A percentile compares a stretch with the other conserved stretches of the same genome.
phyloP scores from a whole-genome alignment of 768 basidiomycete genomes.

The Auriculariales sp. region DNA sequence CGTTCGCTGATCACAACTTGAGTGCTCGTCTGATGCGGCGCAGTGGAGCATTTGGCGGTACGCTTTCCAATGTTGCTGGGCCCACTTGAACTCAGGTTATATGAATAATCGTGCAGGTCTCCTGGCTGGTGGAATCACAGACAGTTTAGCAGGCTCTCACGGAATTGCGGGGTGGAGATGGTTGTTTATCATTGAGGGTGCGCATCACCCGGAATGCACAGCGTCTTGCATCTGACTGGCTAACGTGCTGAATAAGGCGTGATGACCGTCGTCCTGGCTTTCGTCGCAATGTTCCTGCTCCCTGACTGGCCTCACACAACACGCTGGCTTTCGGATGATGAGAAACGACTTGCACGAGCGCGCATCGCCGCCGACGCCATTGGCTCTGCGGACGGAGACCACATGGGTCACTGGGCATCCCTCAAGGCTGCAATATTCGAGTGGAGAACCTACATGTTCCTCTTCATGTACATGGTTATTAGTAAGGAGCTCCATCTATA shows the following conservation, averaged over 20 bases:
- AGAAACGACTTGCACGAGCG: neutral
- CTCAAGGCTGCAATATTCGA: neutral
- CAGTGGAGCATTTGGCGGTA: neutral
- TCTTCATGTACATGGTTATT: neutral
- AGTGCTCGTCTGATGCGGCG: too few species aligned
- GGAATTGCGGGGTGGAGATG: neutral
- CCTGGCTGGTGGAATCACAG: neutral
- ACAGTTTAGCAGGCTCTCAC: neutral
- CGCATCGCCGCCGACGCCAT: neutral
- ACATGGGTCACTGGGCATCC: neutral
- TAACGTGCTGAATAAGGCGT: too few species aligned
- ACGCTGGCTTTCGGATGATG: conserved; percentile 1
- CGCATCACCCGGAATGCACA: too few species aligned
- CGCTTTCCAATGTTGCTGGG: neutral
- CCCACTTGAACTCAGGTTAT: too few species aligned
- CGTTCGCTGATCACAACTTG: too few species aligned
- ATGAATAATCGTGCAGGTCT: neutral
- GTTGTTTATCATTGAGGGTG: neutral
- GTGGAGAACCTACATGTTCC: neutral
- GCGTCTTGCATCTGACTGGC: too few species aligned
- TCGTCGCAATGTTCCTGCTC: neutral
- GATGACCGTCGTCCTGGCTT: neutral
- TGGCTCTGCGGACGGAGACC: neutral
- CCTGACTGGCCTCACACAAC: conserved; percentile 2
- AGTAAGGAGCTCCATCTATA: too few species aligned